Conservation (phyloP, 2,329 filamentous ascomycete species). For the Ilyonectria mors-panacis region DNA sequence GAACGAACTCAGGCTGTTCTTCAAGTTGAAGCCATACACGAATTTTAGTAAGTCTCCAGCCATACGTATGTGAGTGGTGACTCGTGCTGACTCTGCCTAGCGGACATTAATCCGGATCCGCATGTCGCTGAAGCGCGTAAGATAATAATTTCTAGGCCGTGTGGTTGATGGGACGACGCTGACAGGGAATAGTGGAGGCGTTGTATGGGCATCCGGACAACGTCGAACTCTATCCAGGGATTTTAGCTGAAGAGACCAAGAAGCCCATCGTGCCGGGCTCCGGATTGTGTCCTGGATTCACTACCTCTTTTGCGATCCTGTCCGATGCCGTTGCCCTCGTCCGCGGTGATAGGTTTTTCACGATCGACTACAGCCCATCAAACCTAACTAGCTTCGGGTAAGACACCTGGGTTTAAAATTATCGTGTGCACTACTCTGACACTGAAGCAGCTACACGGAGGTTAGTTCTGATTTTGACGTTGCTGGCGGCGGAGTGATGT, state of each 20-base stretch:
- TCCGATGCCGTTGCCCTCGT: slow-evolving; percentile 73
- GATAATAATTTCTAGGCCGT: neutral
- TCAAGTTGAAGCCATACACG: no score
- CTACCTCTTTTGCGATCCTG: slow-evolving; percentile 69
- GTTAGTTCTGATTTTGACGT: slow-evolving; percentile 51
- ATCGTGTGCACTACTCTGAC: no score
- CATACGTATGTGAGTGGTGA: no score
- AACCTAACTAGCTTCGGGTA: slow-evolving; percentile 56
- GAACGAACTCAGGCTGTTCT: no score
- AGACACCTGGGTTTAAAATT: no score
- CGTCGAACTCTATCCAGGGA: slow-evolving; percentile 79
- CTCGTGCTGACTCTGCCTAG: no score
- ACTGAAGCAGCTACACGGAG: slow-evolving; percentile 56
- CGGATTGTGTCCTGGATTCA: slow-evolving; percentile 59
- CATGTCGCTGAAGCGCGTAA: slow-evolving; percentile 4
- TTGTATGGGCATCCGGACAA: slow-evolving; percentile 75
- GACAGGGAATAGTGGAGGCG: slow-evolving; percentile 53
- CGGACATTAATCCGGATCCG: no score
- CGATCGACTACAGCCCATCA: slow-evolving; percentile 61
- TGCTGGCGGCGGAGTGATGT: slow-evolving; percentile 59
- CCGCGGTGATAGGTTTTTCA: slow-evolving; percentile 72
- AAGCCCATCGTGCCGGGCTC: slow-evolving; percentile 64
- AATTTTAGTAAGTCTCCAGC: no score
- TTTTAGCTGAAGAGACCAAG: slow-evolving; percentile 74
- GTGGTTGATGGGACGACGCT: no score